These are phyloP conservation scores for Pythium pyrilobum DNA, from an alignment of 352 stramenopile genomes.

Conservation along the genomic window DNA sequence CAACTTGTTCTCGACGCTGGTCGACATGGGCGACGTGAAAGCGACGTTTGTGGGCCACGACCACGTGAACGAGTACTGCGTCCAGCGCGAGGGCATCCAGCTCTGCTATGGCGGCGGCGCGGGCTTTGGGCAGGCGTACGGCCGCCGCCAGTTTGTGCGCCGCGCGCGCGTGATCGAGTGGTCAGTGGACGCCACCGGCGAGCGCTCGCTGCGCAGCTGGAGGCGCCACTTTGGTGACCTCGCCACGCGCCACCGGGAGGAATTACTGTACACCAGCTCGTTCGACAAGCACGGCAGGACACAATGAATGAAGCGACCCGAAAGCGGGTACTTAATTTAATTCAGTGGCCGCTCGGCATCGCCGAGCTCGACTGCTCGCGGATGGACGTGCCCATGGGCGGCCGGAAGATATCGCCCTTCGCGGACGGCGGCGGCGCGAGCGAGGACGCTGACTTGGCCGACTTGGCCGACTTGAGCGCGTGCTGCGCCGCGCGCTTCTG, in stretches of 20 bases:
- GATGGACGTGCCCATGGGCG: slow-evolving; percentile 3
- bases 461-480: neutral
- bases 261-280: slow-evolving; percentile 8
- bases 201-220: slow-evolving; percentile 11
- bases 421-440: too few relatives aligned
- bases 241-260: neutral
- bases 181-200: slow-evolving; percentile 1
- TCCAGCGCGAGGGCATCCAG: slow-evolving; percentile 18
- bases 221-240: slow-evolving; percentile 10
- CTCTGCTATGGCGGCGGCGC: slow-evolving; percentile 21
- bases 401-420: slow-evolving; percentile 2
- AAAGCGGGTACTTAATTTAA: too few relatives aligned
- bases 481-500: slow-evolving; percentile 14
- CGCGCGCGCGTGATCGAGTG: slow-evolving; percentile 19
- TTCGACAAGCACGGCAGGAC: too few relatives aligned
- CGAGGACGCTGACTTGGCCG: neutral
- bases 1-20: slow-evolving; percentile 17
- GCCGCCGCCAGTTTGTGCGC: neutral
- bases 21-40: slow-evolving; percentile 21
- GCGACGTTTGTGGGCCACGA: slow-evolving; percentile 25
- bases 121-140: slow-evolving; percentile 18
- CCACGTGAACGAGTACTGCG: slow-evolving; percentile 26
- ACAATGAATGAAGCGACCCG: too few relatives aligned
- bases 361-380: slow-evolving; percentile 1
- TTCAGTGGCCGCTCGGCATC: neutral